These are phyloP conservation scores for Neofusicoccum parvum DNA, from an alignment of 2,329 filamentous ascomycete species.

Conservation along the genomic window DNA sequence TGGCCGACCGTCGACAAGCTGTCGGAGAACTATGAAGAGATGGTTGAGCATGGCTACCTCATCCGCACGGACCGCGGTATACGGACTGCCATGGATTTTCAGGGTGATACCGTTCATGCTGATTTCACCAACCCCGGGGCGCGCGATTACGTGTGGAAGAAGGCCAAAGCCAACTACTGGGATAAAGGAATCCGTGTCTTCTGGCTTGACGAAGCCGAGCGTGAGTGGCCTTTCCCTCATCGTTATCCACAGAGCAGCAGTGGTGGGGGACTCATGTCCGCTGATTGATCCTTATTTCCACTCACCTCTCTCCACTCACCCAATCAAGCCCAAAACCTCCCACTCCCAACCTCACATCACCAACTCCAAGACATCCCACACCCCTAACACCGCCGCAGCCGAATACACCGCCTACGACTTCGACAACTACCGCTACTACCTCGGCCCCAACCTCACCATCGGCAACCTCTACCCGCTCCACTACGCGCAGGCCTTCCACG, in stretches of 20 bases:
- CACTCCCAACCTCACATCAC: no score
- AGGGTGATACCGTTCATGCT: constrained; percentile 62
- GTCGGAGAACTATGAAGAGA: constrained; percentile 63
- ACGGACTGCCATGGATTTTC: constrained; percentile 60
- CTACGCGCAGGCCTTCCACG: constrained; percentile 62
- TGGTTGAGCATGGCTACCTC: constrained; percentile 62
- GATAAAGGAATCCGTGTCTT: constrained; percentile 64
- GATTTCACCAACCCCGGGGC: constrained; percentile 66
- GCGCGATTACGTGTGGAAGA: constrained; percentile 61
- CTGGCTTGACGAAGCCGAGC: constrained; percentile 72
- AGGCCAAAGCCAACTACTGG: constrained; percentile 63
- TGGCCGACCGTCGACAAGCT: constrained; percentile 67
- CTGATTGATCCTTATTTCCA: no score
- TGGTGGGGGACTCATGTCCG: no score
- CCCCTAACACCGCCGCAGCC: constrained; percentile 28
- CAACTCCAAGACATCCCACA: no score
- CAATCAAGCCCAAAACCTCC: background rate
- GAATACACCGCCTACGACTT: constrained; percentile 68
- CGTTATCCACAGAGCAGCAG: no score
- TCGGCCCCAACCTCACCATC: constrained; percentile 56
- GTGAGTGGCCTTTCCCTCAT: background rate
- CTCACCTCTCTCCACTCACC: no score
- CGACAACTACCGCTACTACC: constrained; percentile 65
- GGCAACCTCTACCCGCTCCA: constrained; percentile 64
- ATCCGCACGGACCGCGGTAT: constrained; percentile 64